These are phyloP conservation scores for Hypoxylon sp. DNA, from an alignment of 2,329 filamentous ascomycete genomes.

Conservation along the genomic window DNA sequence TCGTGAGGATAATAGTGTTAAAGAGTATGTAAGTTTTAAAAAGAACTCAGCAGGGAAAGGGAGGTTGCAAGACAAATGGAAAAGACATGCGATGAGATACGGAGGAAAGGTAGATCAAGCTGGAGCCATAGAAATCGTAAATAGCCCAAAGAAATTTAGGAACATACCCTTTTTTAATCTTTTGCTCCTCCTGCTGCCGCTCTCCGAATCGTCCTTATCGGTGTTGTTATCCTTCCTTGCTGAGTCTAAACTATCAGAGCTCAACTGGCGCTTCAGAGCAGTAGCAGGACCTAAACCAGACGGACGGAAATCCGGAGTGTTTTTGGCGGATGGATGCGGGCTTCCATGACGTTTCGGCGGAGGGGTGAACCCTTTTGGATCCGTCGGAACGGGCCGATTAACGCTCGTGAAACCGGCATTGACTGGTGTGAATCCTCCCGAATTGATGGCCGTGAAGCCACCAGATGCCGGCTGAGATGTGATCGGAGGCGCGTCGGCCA, in stretches of 20 bases:
- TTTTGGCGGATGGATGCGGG: constrained; percentile 74
- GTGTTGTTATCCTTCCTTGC: constrained; percentile 63
- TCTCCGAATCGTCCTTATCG: constrained; percentile 73
- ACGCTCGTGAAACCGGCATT: constrained; percentile 79
- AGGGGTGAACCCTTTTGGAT: constrained; percentile 72
- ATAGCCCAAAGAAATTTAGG: neutral
- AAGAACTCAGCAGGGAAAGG: neutral
- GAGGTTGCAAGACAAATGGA: neutral
- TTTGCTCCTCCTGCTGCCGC: constrained; percentile 87
- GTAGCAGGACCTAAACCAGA: constrained; percentile 69
- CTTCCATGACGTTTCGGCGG: constrained; percentile 73
- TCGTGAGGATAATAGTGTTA: neutral
- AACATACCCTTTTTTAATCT: constrained; percentile 86
- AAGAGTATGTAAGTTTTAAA: neutral
- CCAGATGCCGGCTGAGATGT: constrained; percentile 61
- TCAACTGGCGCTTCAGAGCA: constrained; percentile 83
- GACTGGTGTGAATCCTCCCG: constrained; percentile 79
- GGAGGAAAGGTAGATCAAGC: neutral
- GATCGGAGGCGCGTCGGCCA: constrained; percentile 62
- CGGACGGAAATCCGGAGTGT: constrained; percentile 75
- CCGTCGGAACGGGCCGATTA: constrained; percentile 66
- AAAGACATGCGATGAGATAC: neutral
- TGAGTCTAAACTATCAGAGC: constrained; percentile 68
- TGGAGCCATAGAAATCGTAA: neutral
- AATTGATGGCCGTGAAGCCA: constrained; percentile 74